Conservation (phyloP, 2,329 filamentous ascomycete genomes). For the Aspergillus candidus region DNA sequence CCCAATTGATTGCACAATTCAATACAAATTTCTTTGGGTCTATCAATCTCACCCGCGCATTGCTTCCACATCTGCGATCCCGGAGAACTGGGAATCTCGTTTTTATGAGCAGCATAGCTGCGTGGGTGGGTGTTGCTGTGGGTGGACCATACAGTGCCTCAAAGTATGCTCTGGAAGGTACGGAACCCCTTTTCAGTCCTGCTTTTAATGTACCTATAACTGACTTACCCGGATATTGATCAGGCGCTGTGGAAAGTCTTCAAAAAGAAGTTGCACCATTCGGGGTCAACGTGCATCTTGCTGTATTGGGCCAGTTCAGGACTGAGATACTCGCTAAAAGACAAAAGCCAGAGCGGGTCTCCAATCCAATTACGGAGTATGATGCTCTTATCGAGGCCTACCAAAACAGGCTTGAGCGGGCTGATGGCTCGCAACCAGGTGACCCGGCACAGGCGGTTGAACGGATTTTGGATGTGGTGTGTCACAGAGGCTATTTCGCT, state of each 20-base stretch:
- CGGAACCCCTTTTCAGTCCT: slow-evolving; percentile 34
- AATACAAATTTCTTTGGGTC: slow-evolving; percentile 23
- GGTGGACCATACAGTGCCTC: slow-evolving; percentile 1
- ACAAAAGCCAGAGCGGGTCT: not conserved
- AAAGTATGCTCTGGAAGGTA: slow-evolving; percentile 2
- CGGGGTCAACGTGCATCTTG: slow-evolving; percentile 33
- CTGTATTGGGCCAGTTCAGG: slow-evolving; percentile 52
- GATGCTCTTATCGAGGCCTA: slow-evolving; percentile 3
- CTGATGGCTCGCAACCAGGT: slow-evolving; percentile 8
- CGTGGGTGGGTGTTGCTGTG: not conserved
- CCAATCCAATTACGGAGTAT: slow-evolving; percentile 9
- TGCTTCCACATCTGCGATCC: slow-evolving; percentile 34
- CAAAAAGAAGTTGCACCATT: slow-evolving; percentile 42
- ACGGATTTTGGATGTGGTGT: slow-evolving; percentile 10
- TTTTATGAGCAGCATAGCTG: slow-evolving; percentile 42
- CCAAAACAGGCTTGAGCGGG: not conserved
- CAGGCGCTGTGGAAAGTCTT: slow-evolving; percentile 42
- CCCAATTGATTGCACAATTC: not conserved
- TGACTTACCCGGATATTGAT: slow-evolving; percentile 29
- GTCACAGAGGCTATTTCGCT: slow-evolving; percentile 6
- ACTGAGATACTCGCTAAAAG: slow-evolving; percentile 42
- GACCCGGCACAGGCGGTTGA: slow-evolving; percentile 9
- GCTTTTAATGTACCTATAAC: too few species aligned
- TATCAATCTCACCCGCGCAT: slow-evolving; percentile 32
- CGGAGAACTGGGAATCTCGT: slow-evolving; percentile 33